Base-by-base conservation (phyloP, 176 grass and related monocot genomes). In the Alopecurus myosuroides region DNA sequence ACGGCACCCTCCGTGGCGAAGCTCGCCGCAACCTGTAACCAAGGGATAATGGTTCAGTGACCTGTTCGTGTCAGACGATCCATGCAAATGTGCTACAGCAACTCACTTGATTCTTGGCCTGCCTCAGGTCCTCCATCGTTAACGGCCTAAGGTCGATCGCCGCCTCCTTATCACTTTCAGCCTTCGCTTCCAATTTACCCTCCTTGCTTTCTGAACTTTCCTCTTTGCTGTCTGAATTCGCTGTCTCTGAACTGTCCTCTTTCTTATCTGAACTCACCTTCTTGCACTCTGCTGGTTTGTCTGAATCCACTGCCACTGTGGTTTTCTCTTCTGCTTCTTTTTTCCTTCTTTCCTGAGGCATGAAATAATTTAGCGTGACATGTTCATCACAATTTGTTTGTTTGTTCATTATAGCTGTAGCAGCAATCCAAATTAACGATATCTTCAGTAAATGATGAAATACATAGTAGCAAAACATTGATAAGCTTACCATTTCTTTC, bases 71-170 rank as follows among this genome's bases (percentile, higher is more conserved):
- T 10, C 3, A 15, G 26, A 73, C 4, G 61, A 6, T 49, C 28
- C 7, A 1, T 56, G 7, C 12, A 3, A n/a, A n/a, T n/a, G n/a
- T n/a, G n/a, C n/a, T n/a, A n/a, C 34, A 46, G n/a, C n/a, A 86
- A 66, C 87, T 90, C 87, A 99, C 97, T 69, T 99, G 97, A 79
- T 85, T 91, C 78, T 90, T 99, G 85, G 97, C 97, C 77, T 94
- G 85, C 89, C 84, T 96, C 76, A 99, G 67, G 76, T 99, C 97
- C 65, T 96, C 90, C 97, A 96, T 99, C 19, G 87, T 99, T 64
- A 99, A 55, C 25, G 97, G 84, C 81, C 97, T 92, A 26, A 96
- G 94, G 45, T 78, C 82, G 35, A 91, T 76, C 22, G 42, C 12
- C 19, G 2, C 39, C 45, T 92, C 88, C 48, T 79, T 82, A 14